Conservation (phyloP, 2,329 filamentous ascomycete species). For the Achaetomium macrosporum region DNA sequence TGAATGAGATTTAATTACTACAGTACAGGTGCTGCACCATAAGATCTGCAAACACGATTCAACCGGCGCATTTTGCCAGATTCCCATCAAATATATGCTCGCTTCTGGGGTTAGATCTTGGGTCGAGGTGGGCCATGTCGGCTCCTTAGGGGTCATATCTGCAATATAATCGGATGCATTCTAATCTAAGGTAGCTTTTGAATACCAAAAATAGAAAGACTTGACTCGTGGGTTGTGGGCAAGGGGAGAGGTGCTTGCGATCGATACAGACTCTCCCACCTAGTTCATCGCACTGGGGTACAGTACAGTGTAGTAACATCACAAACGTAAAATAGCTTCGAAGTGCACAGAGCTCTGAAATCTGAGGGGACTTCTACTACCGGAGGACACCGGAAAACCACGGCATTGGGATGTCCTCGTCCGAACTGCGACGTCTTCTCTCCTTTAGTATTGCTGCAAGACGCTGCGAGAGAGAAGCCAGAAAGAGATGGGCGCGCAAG, state of each 20-base stretch:
- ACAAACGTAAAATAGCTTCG: no score
- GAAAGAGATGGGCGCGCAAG: conserved; percentile 1
- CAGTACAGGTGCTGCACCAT: conserved; percentile 24
- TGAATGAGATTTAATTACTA: neutral
- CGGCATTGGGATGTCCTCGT: neutral
- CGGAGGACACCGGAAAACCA: neutral
- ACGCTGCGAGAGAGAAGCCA: neutral
- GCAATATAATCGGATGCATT: neutral
- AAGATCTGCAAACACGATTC: conserved; percentile 28
- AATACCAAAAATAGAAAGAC: neutral
- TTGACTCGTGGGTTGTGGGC: neutral
- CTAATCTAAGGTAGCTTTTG: neutral
- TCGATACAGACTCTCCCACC: no score
- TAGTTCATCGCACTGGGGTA: neutral
- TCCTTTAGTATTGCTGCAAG: no score
- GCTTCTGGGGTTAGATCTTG: conserved; percentile 19
- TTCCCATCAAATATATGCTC: conserved; percentile 20
- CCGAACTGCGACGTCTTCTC: no score
- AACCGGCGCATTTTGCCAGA: conserved; percentile 30
- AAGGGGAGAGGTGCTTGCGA: neutral
- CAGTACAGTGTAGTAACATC: neutral
- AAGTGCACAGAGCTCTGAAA: no score
- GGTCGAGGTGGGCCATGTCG: neutral
- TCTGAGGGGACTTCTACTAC: neutral
- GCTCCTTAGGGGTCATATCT: neutral